Evolutionary conservation across 805 yeast genomes (phyloP), one percentile per base, ranked within the genome.

Genomic region (Gaillardinia entomophila): DNA sequence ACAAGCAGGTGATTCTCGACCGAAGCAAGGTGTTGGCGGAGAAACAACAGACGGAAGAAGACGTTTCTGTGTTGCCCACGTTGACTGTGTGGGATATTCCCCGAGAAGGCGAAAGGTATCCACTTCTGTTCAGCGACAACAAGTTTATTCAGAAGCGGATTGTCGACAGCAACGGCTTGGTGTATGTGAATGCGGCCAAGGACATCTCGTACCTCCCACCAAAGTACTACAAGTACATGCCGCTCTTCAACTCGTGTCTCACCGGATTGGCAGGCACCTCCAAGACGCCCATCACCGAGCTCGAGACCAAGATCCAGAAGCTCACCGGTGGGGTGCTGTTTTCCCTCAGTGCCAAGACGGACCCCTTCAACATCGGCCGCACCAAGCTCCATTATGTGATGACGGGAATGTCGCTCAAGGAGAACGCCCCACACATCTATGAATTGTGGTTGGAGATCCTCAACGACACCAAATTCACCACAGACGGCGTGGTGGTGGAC

Each of bases 231-330:
- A 78, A 81, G 24, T 88, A 74, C 43, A 53, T 92, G 38, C 84
- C 96, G 0, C 54, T 92, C 28, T 92, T 84, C 59, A 66, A 82
- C 7, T 82, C 80, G 18, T 82, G 95, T 29, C 62, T 92, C 38
- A 82, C 95, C 3, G 86, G 80, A 51, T 66, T 92, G 41, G 69
- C 71, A 0, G 98, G 98, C n/a, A 90, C 98, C 1, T 53, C 63
- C 6, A 48, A 57, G 6, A 78, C 81, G 37, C 53, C 81, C 1
- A 85, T 85, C 73, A 83, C 86, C 15, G 82, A 79, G 24, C 71
- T 92, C 36, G 97, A 90, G 50, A 88, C 89, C 43, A 77, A 79
- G 28, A 88, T 92, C 44, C 85, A 82, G 49, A 64, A 80, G 31
- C 68, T 72, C 35, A 88, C 97, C 0, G 97, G 97, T 16, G 96